Percentiles rank a stretch among this genome's conserved stretches.
phyloP scores from a whole-genome alignment of 371 early-diverging fungal species.

The Vavraia culicis region DNA sequence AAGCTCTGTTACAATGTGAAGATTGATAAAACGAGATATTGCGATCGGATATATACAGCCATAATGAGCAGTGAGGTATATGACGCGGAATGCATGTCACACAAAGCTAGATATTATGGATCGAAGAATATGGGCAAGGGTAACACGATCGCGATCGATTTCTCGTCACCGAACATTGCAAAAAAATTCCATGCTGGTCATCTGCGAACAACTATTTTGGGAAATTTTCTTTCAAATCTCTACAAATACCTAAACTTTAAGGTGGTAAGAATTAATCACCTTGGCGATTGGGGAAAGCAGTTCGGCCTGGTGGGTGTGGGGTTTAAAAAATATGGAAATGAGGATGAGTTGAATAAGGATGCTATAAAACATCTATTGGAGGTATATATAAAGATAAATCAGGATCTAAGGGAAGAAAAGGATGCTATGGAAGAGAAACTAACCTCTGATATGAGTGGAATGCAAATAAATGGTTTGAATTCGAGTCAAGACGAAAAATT shows the following conservation, averaged over 20 bases:
- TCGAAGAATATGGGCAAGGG: conserved; percentile 45
- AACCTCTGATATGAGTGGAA: too few species aligned
- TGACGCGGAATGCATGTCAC: too few species aligned
- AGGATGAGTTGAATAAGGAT: conserved; percentile 54
- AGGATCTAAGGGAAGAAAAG: conserved; percentile 52
- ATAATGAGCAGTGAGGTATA: too few species aligned
- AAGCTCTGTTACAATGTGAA: too few species aligned
- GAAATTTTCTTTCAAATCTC: conserved; percentile 67
- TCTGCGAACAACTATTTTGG: conserved; percentile 84
- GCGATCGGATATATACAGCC: too few species aligned
- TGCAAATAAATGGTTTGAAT: too few species aligned
- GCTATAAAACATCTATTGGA: conserved; percentile 78
- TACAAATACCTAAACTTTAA: conserved; percentile 64
- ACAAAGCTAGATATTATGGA: too few species aligned
- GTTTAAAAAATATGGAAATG: conserved; percentile 57
- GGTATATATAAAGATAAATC: conserved; percentile 74
- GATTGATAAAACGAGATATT: too few species aligned
- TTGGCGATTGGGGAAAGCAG: conserved; percentile 99
- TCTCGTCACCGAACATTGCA: conserved; percentile 90
- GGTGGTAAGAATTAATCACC: conserved; percentile 71
- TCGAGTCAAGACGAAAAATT: too few species aligned
- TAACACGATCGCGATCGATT: conserved; percentile 65
- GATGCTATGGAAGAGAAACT: too few species aligned
- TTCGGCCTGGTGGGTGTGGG: conserved; percentile 84
- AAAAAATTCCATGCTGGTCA: conserved; percentile 99